Evolutionary conservation across 2,329 filamentous ascomycete genomes (phyloP).

Genomic region (Penicillium sp.): DNA sequence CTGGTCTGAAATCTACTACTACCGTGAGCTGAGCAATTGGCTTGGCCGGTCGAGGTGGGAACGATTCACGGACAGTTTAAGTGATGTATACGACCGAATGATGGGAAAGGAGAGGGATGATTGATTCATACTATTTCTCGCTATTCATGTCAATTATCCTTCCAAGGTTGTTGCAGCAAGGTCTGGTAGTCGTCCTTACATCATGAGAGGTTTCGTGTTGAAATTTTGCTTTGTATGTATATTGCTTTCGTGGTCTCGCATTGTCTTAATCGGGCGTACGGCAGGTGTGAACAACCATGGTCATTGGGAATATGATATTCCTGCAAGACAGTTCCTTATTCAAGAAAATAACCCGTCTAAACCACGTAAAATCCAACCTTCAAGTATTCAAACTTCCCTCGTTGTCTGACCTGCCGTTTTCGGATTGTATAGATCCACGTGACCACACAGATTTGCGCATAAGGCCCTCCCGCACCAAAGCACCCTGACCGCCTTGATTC

Average conservation of each 20-base stretch:
- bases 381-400: neutral
- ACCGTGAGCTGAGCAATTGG: conserved; percentile 84
- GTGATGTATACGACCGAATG: conserved; percentile 19
- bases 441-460: neutral
- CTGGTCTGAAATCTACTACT: conserved; percentile 97
- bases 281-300: neutral
- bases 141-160: neutral
- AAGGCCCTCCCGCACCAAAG: neutral
- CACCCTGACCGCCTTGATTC: conserved; percentile 16
- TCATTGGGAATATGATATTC: neutral
- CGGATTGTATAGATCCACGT: conserved; percentile 5
- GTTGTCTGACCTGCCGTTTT: neutral
- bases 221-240: conserved; percentile 1
- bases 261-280: neutral
- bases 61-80: conserved; percentile 42
- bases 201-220: neutral
- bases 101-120: conserved; percentile 13
- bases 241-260: neutral
- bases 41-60: conserved; percentile 84
- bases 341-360: accelerated
- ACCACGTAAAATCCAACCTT: neutral
- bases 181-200: neutral
- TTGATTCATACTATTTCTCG: neutral
- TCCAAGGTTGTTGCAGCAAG: neutral
- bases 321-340: accelerated